Percentiles rank a stretch among this genome's conserved stretches.
Evolutionary conservation across 805 yeast genomes (phyloP).

Genomic region (Yarrowia keelungensis): DNA sequence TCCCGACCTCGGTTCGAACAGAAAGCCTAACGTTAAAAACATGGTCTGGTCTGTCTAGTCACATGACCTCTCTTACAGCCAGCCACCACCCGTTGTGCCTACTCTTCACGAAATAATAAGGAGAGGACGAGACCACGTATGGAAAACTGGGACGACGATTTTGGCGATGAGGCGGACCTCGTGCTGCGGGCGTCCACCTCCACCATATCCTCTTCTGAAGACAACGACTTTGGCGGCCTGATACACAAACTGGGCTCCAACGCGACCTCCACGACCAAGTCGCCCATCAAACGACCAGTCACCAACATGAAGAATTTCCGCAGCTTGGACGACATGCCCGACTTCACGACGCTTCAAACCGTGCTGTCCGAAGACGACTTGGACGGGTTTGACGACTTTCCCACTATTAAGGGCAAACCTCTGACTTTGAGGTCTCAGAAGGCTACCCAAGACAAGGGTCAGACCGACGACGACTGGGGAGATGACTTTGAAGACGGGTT

Average conservation of each 20-base stretch:
- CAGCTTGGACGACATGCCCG: constrained; percentile 19
- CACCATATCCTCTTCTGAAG: constrained; percentile 22
- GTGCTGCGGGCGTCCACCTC: constrained; percentile 36
- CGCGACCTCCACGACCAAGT: constrained; percentile 16
- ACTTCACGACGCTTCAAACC: constrained; percentile 21
- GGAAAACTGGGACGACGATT: constrained; percentile 39
- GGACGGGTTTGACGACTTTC: constrained; percentile 21
- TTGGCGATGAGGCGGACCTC: constrained; percentile 35
- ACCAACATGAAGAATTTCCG: constrained; percentile 22
- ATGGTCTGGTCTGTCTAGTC: not conserved
- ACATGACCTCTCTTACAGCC: constrained; percentile 5
- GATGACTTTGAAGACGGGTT: constrained; percentile 35
- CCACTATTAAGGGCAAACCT: constrained; percentile 20
- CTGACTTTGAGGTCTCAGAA: not conserved
- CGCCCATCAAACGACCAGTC: constrained; percentile 11
- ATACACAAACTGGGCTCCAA: constrained; percentile 9
- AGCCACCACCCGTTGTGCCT: not conserved
- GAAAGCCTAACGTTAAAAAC: not conserved
- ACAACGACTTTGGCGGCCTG: constrained; percentile 17
- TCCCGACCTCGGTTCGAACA: constrained; percentile 9
- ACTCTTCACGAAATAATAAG: not conserved
- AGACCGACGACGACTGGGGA: constrained; percentile 3
- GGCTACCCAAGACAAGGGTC: no score
- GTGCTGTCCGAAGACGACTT: constrained; percentile 25
- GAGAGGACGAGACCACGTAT: not conserved